Base-by-base conservation (phyloP, 305 asterid genomes). In the Fraxinus albicans region DNA sequence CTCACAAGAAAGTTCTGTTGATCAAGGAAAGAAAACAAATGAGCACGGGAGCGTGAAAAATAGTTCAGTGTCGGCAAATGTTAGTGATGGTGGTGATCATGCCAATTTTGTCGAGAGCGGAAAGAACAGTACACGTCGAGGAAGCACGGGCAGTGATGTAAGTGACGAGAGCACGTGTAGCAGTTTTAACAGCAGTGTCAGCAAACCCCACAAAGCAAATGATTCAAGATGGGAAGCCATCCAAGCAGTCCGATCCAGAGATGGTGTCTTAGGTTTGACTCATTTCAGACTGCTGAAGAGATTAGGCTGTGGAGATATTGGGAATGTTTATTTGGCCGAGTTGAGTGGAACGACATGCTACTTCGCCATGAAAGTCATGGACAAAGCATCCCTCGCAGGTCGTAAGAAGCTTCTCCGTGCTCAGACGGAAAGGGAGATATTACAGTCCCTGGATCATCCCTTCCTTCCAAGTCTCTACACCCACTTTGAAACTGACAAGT, bases 141-240 rank as follows among this genome's bases (percentile, higher is more conserved):
- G 89, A 6, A 90, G 93, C 87, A 90, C 91, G 1, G 86, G 91
- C 73, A 87, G 90, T 50, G 90, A 88, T 35, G 65, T 90, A 6
- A 90, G 93, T 60, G 93, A 90, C 19, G 93, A 90, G 73, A 90
- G 93, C 40, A 76, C 84, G 4, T 90, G 91, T 85, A 86, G 92
- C 86, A 88, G 92, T 76, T 85, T 90, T 25, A 90, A 88, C 53
- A 85, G 88, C 72, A 78, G 47, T 15, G 86, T 81, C 15, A 88
- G 82, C 91, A 90, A 88, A 78, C 93, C 93, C 80, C 93, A 90
- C 69, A 90, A 90, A 82, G 90, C 88, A 31, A 88, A 88, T 53
- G 93, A 90, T 77, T 21, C 84, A 29, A 83, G 85, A 83, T 90
- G 91, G 90, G 91, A 90, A 76, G 93, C 91, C 12, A 87, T 90